phyloP scores from a whole-genome alignment of 2,329 filamentous ascomycete genomes.

The Beauveria sp. region DNA sequence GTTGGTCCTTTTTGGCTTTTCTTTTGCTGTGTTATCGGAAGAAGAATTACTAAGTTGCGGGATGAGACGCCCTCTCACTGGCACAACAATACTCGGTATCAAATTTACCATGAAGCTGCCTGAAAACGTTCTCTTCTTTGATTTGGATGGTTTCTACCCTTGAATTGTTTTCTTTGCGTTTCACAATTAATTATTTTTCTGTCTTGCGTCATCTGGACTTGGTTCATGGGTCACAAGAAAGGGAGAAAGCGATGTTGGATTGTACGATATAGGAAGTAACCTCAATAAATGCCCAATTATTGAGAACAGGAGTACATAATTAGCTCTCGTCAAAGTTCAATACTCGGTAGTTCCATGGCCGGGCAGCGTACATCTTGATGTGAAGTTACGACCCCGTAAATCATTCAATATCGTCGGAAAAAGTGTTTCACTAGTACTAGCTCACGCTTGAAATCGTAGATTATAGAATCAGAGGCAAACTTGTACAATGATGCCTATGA shows the following conservation, averaged over 20 bases:
- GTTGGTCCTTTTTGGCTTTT: neutral
- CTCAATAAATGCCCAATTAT: constrained; percentile 7
- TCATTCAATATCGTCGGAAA: too few relatives aligned
- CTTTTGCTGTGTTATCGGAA: neutral
- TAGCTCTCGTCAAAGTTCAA: neutral
- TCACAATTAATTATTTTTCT: neutral
- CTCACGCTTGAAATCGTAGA: too few relatives aligned
- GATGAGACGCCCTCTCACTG: neutral
- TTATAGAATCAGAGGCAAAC: too few relatives aligned
- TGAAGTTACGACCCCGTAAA: too few relatives aligned
- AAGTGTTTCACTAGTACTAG: too few relatives aligned
- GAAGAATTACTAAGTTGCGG: neutral
- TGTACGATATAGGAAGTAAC: constrained; percentile 10
- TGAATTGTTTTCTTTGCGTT: neutral
- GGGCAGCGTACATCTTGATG: too few relatives aligned
- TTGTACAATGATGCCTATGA: too few relatives aligned
- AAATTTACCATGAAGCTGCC: neutral
- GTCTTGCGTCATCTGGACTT: neutral
- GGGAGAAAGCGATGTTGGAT: neutral
- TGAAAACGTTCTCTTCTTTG: neutral
- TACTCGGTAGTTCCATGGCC: too few relatives aligned
- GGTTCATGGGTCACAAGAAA: neutral
- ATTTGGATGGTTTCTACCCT: neutral
- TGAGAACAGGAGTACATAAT: neutral
- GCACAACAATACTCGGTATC: neutral